Conservation (phyloP, 129 eudicot species). For the Flaveria trinervia region DNA sequence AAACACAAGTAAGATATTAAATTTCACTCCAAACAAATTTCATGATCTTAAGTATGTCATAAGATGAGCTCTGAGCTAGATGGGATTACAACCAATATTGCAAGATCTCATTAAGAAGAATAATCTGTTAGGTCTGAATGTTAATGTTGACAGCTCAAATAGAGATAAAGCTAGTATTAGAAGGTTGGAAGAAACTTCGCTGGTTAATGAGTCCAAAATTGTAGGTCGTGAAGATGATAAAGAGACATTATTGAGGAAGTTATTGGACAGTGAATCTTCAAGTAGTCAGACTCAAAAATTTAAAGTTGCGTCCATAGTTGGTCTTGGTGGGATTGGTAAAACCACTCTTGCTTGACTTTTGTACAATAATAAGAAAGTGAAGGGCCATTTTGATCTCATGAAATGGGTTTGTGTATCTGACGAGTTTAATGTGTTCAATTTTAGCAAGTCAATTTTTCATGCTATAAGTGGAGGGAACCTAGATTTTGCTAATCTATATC, state of each 20-base stretch:
- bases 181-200: neutral
- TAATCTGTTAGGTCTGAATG: neutral
- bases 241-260: neutral
- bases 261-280: neutral
- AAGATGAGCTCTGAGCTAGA: slow-evolving; percentile 1
- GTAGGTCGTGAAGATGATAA: neutral
- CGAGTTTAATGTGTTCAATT: neutral
- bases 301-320: neutral
- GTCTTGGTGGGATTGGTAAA: slow-evolving; percentile 1
- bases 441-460: neutral
- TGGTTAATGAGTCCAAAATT: neutral
- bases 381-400: neutral
- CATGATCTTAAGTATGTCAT: slow-evolving; percentile 8
- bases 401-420: neutral
- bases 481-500: slow-evolving; percentile 6
- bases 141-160: neutral
- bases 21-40: slow-evolving; percentile 9
- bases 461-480: neutral
- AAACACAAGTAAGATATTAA: neutral
- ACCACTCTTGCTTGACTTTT: neutral
- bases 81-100: neutral
- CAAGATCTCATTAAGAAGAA: neutral
- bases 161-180: neutral
- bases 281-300: neutral
- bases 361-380: neutral